These are phyloP conservation scores for Mucor irregularis DNA, from an alignment of 371 early-diverging fungal species.

Conservation along the genomic window DNA sequence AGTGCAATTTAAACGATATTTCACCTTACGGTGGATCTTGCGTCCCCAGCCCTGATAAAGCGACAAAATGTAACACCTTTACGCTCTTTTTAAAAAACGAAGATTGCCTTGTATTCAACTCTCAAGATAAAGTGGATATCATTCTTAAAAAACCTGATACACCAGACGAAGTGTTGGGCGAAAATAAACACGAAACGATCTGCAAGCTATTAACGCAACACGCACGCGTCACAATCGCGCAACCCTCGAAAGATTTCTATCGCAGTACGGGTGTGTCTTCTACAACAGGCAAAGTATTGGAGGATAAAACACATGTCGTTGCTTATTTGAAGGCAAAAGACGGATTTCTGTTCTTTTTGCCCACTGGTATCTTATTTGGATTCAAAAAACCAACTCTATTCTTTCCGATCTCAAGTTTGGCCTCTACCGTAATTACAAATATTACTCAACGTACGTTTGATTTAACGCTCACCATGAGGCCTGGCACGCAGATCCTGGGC, in stretches of 20 bases:
- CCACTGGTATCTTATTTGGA: slow-evolving; percentile 60
- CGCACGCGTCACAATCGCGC: slow-evolving; percentile 21
- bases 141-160: slow-evolving; percentile 1
- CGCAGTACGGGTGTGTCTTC: slow-evolving; percentile 28
- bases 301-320: slow-evolving; percentile 28
- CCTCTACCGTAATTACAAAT: slow-evolving; percentile 34
- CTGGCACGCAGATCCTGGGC: slow-evolving; percentile 18
- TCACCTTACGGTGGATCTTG: slow-evolving; percentile 32
- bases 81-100: slow-evolving; percentile 28
- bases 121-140: slow-evolving; percentile 35
- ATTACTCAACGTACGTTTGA: slow-evolving; percentile 62
- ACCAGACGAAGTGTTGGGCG: slow-evolving; percentile 2
- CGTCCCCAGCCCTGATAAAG: slow-evolving; percentile 54
- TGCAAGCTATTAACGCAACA: slow-evolving; percentile 15
- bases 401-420: slow-evolving; percentile 39
- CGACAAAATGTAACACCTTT: slow-evolving; percentile 39
- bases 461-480: slow-evolving; percentile 30
- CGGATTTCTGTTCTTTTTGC: slow-evolving; percentile 54
- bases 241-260: slow-evolving; percentile 22
- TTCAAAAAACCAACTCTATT: slow-evolving; percentile 62
- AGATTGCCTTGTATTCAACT: slow-evolving; percentile 44
- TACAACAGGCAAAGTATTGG: slow-evolving; percentile 29
- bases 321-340: slow-evolving; percentile 51
- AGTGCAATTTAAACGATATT: slow-evolving; percentile 18
- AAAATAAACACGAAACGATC: slow-evolving; percentile 17